Evolutionary conservation across 192 early-diverging fungal species (phyloP).

Genomic region (Coemansia sp.): DNA sequence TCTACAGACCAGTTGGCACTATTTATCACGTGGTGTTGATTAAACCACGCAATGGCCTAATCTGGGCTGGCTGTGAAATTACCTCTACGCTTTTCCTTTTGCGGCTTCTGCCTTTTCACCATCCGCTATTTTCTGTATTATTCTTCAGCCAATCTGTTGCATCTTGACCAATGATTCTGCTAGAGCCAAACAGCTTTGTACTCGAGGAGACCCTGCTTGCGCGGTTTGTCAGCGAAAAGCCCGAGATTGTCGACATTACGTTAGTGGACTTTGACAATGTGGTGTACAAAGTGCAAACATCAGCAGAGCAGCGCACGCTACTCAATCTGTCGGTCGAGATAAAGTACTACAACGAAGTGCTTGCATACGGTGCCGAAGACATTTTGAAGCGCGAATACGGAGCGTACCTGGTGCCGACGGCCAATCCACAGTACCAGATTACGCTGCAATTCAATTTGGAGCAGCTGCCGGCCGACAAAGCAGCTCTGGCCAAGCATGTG

Average conservation of each 20-base stretch:
- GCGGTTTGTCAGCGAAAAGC: slow-evolving; percentile 66
- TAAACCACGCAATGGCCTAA: background rate
- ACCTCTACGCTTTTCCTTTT: background rate
- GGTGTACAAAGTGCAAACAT: slow-evolving; percentile 76
- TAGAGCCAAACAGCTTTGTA: slow-evolving; percentile 58
- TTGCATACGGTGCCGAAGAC: slow-evolving; percentile 77
- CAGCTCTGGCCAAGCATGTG: slow-evolving; percentile 76
- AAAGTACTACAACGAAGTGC: slow-evolving; percentile 81
- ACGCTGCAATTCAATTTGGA: slow-evolving; percentile 81
- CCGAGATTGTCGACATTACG: slow-evolving; percentile 70
- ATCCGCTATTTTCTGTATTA: background rate
- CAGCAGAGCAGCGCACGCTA: slow-evolving; percentile 47
- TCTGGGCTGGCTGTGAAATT: slow-evolving; percentile 8
- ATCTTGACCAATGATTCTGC: slow-evolving; percentile 49
- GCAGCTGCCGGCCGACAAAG: slow-evolving; percentile 70
- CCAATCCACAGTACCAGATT: slow-evolving; percentile 76
- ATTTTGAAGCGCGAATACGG: slow-evolving; percentile 85
- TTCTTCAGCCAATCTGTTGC: slow-evolving; percentile 3
- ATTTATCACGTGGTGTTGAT: background rate
- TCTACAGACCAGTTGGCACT: background rate
- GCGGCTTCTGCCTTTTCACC: background rate
- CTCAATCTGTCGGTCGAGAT: slow-evolving; percentile 79
- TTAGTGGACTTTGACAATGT: slow-evolving; percentile 99
- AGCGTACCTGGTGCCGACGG: slow-evolving; percentile 56
- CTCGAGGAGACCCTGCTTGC: slow-evolving; percentile 64